Evolutionary conservation across 768 basidiomycete species (phyloP).

Genomic region (Asterophora lycoperdoides): DNA sequence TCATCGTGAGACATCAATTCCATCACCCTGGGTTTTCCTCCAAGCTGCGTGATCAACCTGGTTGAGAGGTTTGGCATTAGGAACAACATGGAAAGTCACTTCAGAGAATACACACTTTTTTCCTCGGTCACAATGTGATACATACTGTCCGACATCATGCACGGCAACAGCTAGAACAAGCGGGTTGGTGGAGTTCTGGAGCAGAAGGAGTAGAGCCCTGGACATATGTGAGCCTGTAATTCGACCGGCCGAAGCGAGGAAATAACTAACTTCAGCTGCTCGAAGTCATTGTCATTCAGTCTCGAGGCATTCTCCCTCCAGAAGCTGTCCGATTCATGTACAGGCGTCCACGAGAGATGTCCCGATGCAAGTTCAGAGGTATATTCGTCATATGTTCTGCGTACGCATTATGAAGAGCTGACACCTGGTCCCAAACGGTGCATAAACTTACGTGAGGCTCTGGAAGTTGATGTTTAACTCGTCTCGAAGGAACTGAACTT

Average conservation of each 20-base stretch:
- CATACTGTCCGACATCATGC: conserved; percentile 92
- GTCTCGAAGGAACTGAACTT: conserved; percentile 81
- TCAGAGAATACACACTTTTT: conserved; percentile 59
- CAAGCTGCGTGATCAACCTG: conserved; percentile 72
- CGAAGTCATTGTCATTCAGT: conserved; percentile 79
- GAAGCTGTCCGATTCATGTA: conserved; percentile 94
- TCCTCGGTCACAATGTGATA: conserved; percentile 86
- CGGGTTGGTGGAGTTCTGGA: conserved; percentile 68
- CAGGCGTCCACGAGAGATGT: conserved; percentile 92
- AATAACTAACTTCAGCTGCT: conserved; percentile 70
- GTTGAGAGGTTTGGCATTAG: conserved; percentile 3
- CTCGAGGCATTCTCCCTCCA: conserved; percentile 94
- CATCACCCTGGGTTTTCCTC: conserved; percentile 85
- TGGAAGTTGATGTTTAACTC: conserved; percentile 84
- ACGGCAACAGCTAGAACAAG: conserved; percentile 85
- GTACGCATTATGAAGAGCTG: background rate
- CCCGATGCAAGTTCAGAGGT: conserved; percentile 85
- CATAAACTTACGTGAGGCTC: conserved; percentile 72
- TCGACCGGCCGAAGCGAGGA: background rate
- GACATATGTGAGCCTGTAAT: background rate
- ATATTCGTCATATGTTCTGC: conserved; percentile 95
- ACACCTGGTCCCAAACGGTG: background rate
- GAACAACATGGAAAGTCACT: background rate
- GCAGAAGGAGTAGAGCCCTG: conserved; percentile 70
- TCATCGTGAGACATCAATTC: conserved; percentile 89